Conservation (phyloP, 225 moss, liverwort and hornwort species). For the Bryoerythrophyllum caledonicum region DNA sequence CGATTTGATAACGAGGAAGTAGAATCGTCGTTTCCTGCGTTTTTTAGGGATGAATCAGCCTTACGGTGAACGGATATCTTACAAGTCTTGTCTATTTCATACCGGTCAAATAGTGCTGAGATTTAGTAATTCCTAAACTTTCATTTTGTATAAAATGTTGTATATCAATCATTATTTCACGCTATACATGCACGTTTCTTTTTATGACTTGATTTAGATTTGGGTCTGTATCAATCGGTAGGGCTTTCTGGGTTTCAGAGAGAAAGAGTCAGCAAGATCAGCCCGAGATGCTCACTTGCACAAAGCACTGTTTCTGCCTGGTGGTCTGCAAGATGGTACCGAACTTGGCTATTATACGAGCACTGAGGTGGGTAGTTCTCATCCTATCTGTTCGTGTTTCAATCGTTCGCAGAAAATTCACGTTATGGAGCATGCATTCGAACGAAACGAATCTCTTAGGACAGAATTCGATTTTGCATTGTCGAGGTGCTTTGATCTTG, state of each 20-base stretch:
- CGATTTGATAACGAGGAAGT: background rate
- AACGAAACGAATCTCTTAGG: background rate
- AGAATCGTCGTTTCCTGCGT: background rate
- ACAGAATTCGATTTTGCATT: background rate
- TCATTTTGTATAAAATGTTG: background rate
- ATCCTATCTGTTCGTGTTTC: background rate
- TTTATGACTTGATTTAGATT: background rate
- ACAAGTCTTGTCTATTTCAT: background rate
- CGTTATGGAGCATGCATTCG: background rate
- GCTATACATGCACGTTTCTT: background rate
- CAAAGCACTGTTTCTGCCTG: constrained; percentile 40
- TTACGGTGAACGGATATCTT: background rate
- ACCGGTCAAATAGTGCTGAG: background rate
- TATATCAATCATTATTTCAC: background rate
- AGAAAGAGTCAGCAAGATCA: constrained; percentile 29
- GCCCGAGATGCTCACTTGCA: constrained; percentile 34
- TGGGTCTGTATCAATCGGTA: background rate
- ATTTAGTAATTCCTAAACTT: background rate
- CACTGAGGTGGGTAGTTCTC: constrained; percentile 23
- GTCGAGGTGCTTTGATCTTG: background rate
- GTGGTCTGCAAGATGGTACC: constrained; percentile 41
- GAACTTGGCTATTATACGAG: constrained; percentile 43
- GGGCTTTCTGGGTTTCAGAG: constrained; percentile 23
- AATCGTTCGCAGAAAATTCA: background rate
- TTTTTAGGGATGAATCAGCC: background rate